Conservation (phyloP, 768 basidiomycete species). For the Panaeolus cyanescens region DNA sequence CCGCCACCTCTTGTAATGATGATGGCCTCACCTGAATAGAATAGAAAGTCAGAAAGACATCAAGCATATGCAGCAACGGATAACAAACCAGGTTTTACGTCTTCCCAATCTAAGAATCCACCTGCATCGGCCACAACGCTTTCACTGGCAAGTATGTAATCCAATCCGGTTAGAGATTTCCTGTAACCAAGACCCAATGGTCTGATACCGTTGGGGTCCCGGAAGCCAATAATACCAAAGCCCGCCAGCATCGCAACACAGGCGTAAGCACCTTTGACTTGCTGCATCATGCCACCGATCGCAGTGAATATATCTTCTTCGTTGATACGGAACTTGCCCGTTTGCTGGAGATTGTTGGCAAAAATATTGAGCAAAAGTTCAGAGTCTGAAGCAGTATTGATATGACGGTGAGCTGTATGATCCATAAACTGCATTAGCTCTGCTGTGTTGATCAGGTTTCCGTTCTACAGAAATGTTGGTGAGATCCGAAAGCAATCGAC, state of each 20-base stretch:
- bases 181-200: constrained; percentile 87
- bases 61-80: neutral
- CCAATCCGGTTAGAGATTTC: constrained; percentile 57
- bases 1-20: constrained; percentile 82
- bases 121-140: constrained; percentile 95
- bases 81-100: constrained; percentile 80
- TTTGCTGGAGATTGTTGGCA: constrained; percentile 96
- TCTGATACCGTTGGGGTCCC: constrained; percentile 97
- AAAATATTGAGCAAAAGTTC: constrained; percentile 97
- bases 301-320: constrained; percentile 99
- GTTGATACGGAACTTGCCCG: constrained; percentile 98
- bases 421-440: constrained; percentile 93
- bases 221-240: constrained; percentile 96
- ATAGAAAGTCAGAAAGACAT: constrained; percentile 2
- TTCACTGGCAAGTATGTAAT: constrained; percentile 93
- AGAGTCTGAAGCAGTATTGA: constrained; percentile 98
- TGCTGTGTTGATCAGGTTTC: constrained; percentile 93
- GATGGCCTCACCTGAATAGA: constrained; percentile 79
- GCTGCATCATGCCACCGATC: constrained; percentile 84
- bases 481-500: constrained; percentile 8
- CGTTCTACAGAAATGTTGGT: constrained; percentile 64
- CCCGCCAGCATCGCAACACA: constrained; percentile 99
- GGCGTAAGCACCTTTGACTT: constrained; percentile 92
- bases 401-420: constrained; percentile 94
- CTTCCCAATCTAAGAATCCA: constrained; percentile 91